Conservation (phyloP, 768 basidiomycete species). For the Auriscalpium orientale region DNA sequence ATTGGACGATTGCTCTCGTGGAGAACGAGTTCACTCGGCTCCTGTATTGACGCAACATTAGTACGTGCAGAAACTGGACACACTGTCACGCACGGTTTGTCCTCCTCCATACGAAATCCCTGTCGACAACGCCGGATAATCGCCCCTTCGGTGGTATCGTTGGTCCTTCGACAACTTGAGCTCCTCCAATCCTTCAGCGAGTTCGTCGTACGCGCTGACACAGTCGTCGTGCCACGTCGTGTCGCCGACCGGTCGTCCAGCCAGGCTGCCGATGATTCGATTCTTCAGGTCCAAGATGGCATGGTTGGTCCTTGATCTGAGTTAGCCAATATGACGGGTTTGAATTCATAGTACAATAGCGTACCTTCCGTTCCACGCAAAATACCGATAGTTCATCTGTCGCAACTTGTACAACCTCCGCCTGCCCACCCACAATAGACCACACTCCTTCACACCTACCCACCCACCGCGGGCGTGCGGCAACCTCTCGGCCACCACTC, state of each 20-base stretch:
- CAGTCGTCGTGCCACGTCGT: background rate
- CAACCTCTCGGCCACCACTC: background rate
- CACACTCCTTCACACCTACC: background rate
- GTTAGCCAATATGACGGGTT: no score
- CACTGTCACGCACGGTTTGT: background rate
- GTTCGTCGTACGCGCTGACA: background rate
- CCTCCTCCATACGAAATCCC: background rate
- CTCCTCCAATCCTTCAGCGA: background rate
- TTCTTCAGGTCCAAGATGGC: no score
- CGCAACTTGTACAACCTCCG: background rate
- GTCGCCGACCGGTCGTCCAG: background rate
- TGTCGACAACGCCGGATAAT: background rate
- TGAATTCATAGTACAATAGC: no score
- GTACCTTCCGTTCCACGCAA: background rate
- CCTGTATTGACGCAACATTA: no score
- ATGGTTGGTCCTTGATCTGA: no score
- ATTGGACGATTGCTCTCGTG: background rate
- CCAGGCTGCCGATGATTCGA: no score
- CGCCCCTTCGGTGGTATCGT: background rate
- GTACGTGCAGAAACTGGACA: no score
- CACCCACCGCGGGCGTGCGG: background rate
- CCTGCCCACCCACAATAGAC: accelerated
- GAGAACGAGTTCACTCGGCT: no score
- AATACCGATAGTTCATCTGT: background rate
- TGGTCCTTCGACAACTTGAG: background rate